Evolutionary conservation across 106 monocot genomes (phyloP).

Genomic region (Dactylorhiza incarnata): DNA sequence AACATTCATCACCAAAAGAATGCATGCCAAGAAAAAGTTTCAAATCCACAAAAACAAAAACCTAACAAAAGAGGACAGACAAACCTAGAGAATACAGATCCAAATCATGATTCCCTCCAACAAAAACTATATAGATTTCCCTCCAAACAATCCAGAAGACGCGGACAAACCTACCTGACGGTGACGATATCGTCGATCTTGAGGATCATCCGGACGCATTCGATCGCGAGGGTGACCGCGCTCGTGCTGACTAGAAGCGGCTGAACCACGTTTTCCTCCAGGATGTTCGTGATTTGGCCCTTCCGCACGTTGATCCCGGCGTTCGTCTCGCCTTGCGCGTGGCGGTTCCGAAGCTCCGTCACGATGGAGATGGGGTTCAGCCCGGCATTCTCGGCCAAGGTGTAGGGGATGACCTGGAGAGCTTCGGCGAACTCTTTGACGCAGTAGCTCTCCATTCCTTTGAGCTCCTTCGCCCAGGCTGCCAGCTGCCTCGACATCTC

Average conservation of each 20-base stretch:
- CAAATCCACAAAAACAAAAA: too few species aligned
- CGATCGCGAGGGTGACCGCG: constrained; percentile 69
- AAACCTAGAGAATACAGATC: too few species aligned
- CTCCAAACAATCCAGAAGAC: neutral
- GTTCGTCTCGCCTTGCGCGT: constrained; percentile 79
- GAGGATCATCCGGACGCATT: constrained; percentile 97
- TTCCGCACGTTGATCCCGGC: constrained; percentile 97
- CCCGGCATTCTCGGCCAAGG: constrained; percentile 91
- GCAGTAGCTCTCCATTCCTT: constrained; percentile 93
- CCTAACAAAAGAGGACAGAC: too few species aligned
- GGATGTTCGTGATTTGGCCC: constrained; percentile 86
- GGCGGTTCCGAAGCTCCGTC: constrained; percentile 88
- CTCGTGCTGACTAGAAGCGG: constrained; percentile 91
- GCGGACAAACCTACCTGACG: constrained; percentile 35
- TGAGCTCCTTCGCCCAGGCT: constrained; percentile 81
- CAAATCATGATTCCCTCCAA: too few species aligned
- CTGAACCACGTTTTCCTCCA: constrained; percentile 98
- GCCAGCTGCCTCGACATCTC: constrained; percentile 86
- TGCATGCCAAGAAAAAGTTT: too few species aligned
- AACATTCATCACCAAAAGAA: too few species aligned
- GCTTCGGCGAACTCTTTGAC: constrained; percentile 89
- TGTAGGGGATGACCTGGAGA: constrained; percentile 90
- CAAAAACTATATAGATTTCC: neutral
- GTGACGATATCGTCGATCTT: constrained; percentile 98
- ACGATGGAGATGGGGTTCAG: constrained; percentile 83